Conservation (phyloP, 2,329 filamentous ascomycete genomes). For the Stromatinia cepivora region DNA sequence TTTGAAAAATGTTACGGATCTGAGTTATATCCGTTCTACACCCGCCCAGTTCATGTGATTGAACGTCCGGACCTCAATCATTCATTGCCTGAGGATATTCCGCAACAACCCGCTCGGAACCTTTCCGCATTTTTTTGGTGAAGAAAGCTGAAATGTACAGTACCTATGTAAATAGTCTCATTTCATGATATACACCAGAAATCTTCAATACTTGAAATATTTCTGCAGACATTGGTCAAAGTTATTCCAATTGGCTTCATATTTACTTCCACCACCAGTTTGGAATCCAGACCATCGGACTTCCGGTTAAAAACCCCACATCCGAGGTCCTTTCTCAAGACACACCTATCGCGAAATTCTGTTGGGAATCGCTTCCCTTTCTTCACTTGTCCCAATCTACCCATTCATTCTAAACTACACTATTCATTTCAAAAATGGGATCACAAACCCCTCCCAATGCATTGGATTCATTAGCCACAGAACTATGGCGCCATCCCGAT, state of each 20-base stretch:
- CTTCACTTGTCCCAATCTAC: background rate
- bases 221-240: too few relatives aligned
- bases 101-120: constrained; percentile 7
- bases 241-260: background rate
- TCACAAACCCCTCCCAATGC: background rate
- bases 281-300: background rate
- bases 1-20: background rate
- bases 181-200: background rate
- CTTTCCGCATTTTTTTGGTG: background rate
- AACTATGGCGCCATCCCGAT: constrained; percentile 71
- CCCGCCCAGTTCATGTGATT: background rate
- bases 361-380: constrained; percentile 18
- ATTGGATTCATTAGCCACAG: constrained; percentile 32
- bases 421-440: background rate
- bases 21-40: constrained; percentile 5
- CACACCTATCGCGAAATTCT: background rate
- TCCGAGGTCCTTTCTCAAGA: background rate
- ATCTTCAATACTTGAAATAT: background rate
- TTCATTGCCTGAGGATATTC: constrained; percentile 10
- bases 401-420: background rate
- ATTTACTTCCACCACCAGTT: background rate
- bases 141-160: background rate
- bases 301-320: background rate
- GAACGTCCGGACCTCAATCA: background rate
- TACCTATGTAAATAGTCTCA: constrained; percentile 6